Percentiles rank a stretch among this genome's conserved stretches.
phyloP scores from a whole-genome alignment of 768 basidiomycete species.

The Pleurotus djamor region DNA sequence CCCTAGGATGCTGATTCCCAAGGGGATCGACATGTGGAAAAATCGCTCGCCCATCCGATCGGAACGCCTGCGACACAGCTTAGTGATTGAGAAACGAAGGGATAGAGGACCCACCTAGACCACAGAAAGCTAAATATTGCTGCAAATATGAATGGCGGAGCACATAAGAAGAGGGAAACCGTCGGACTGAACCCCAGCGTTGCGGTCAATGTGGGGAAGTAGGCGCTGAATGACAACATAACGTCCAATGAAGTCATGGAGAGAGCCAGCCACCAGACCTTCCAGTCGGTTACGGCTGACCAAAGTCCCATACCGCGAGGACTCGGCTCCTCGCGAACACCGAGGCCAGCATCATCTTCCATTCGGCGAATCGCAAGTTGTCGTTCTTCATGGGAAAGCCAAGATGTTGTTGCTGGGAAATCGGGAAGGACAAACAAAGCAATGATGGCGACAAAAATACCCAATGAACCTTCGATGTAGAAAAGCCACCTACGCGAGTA shows the following conservation, averaged over 20 bases:
- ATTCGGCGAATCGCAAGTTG: constrained; percentile 43
- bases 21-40: background rate
- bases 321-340: too few relatives aligned
- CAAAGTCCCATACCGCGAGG: too few relatives aligned
- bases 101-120: background rate
- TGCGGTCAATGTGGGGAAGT: constrained; percentile 53
- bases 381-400: constrained; percentile 33
- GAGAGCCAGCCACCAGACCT: constrained; percentile 52
- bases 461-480: constrained; percentile 36
- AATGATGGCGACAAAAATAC: constrained; percentile 37
- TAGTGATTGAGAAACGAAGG: background rate
- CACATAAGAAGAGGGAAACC: constrained; percentile 56
- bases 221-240: constrained; percentile 50
- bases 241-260: constrained; percentile 44
- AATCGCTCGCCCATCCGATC: constrained; percentile 3
- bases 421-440: constrained; percentile 42
- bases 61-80: constrained; percentile 5
- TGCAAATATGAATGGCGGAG: constrained; percentile 33
- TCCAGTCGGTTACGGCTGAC: constrained; percentile 52
- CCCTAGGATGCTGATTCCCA: background rate
- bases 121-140: background rate
- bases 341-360: constrained; percentile 36
- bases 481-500: constrained; percentile 35
- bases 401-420: constrained; percentile 36
- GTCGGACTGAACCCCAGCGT: constrained; percentile 50